A percentile compares a stretch with the other conserved stretches of the same genome.
phyloP scores from a whole-genome alignment of 1,284 basidiomycete genomes.

The Exsudoporus floridanus region DNA sequence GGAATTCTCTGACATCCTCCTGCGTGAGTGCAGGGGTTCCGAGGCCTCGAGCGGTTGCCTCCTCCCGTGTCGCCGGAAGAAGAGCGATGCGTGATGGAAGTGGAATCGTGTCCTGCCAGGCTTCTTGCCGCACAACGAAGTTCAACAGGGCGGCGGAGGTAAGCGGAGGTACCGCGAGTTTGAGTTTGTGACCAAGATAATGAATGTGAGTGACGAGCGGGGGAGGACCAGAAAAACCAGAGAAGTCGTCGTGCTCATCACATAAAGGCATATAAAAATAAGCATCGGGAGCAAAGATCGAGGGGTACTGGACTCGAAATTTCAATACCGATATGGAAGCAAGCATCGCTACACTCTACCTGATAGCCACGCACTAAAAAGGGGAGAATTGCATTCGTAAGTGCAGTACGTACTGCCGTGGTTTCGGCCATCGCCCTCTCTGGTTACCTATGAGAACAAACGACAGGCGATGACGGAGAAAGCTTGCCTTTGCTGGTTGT shows the following conservation, averaged over 20 bases:
- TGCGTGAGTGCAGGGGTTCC: constrained; percentile 34
- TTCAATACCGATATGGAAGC: constrained; percentile 1
- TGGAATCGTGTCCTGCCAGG: constrained; percentile 31
- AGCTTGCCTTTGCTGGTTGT: constrained; percentile 45
- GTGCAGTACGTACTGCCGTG: constrained; percentile 19
- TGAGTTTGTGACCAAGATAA: constrained; percentile 43
- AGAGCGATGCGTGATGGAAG: constrained; percentile 23
- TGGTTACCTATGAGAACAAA: constrained; percentile 21
- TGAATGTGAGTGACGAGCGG: constrained; percentile 35
- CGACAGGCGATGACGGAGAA: neutral
- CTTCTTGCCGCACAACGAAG: constrained; percentile 39
- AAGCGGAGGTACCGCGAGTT: constrained; percentile 40
- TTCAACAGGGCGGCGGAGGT: constrained; percentile 41
- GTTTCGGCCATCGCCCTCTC: constrained; percentile 24
- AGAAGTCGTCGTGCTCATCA: constrained; percentile 19
- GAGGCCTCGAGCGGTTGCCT: constrained; percentile 29
- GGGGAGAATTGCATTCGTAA: constrained; percentile 33
- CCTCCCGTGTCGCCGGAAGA: constrained; percentile 38
- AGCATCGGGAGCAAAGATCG: constrained; percentile 40
- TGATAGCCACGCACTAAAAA: constrained; percentile 37
- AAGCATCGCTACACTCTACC: constrained; percentile 28
- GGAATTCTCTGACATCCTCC: constrained; percentile 42
- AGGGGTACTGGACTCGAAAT: constrained; percentile 39
- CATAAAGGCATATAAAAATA: constrained; percentile 42
- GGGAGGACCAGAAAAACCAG: constrained; percentile 31